Evolutionary conservation across 116 monocot genomes (phyloP).

Genomic region (Dioscorea cayenensis): DNA sequence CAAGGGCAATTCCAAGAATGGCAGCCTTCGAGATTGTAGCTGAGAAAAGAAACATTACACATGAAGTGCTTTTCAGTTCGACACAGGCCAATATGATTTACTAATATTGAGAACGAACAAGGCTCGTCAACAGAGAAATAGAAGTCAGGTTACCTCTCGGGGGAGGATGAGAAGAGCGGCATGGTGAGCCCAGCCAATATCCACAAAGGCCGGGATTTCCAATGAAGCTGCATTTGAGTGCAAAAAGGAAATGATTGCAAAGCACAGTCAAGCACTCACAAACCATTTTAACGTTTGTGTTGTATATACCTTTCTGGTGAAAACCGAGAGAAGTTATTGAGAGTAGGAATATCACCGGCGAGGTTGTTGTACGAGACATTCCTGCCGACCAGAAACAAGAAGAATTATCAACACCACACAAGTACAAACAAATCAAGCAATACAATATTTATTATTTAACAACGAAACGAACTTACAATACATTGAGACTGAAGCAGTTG

Average conservation of each 20-base stretch:
- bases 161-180: conserved; percentile 29
- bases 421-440: not conserved
- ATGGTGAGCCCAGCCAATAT: conserved; percentile 60
- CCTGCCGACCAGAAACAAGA: conserved; percentile 21
- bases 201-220: conserved; percentile 94
- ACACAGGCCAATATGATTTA: too few species aligned
- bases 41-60: conserved; percentile 12
- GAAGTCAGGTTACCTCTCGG: conserved; percentile 30
- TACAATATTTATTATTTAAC: not conserved
- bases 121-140: too few species aligned
- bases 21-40: conserved; percentile 73
- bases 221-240: conserved; percentile 43
- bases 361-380: conserved; percentile 87
- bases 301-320: conserved; percentile 55
- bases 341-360: conserved; percentile 58
- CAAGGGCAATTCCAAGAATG: conserved; percentile 75
- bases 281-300: too few species aligned
- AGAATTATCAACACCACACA: not conserved
- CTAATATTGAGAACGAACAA: too few species aligned
- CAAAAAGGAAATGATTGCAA: not conserved
- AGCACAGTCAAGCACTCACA: too few species aligned
- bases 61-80: not conserved
- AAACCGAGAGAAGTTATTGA: conserved; percentile 83
- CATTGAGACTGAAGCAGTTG: conserved; percentile 69
- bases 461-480: conserved; percentile 47